phyloP scores from a whole-genome alignment of 257 asterid species.

The Paulownia fortunei region DNA sequence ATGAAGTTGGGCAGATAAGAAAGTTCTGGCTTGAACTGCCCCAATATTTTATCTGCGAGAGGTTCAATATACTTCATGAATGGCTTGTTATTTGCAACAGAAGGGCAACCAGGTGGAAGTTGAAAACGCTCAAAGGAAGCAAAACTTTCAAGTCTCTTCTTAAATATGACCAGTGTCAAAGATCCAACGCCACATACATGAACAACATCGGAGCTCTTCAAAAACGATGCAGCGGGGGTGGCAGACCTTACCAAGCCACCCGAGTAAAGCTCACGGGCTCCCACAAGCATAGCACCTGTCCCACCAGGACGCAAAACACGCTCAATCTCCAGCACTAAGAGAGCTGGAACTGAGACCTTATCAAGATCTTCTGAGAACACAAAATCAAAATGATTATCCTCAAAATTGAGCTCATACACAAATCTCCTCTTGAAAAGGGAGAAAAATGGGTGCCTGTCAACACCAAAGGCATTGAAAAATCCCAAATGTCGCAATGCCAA shows the following conservation, averaged over 20 bases:
- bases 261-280: slow-evolving; percentile 46
- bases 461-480: slow-evolving; percentile 54
- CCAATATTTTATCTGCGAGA: slow-evolving; percentile 26
- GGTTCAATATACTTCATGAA: slow-evolving; percentile 74
- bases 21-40: slow-evolving; percentile 23
- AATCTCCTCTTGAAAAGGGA: slow-evolving; percentile 74
- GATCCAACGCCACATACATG: slow-evolving; percentile 61
- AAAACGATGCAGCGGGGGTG: slow-evolving; percentile 43
- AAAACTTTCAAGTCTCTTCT: slow-evolving; percentile 54
- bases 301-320: slow-evolving; percentile 89
- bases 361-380: slow-evolving; percentile 80
- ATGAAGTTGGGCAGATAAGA: slow-evolving; percentile 63
- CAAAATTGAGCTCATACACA: slow-evolving; percentile 68
- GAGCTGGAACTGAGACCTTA: slow-evolving; percentile 69
- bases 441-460: slow-evolving; percentile 71
- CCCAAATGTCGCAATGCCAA: slow-evolving; percentile 71
- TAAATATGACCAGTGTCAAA: slow-evolving; percentile 57
- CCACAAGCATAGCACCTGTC: slow-evolving; percentile 69
- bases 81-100: slow-evolving; percentile 58
- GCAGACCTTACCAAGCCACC: slow-evolving; percentile 56
- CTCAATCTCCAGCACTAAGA: slow-evolving; percentile 81
- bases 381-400: slow-evolving; percentile 67
- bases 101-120: slow-evolving; percentile 74
- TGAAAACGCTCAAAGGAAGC: slow-evolving; percentile 51
- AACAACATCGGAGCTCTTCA: slow-evolving; percentile 67